Base-by-base conservation (phyloP, 106 monocot genomes). In the Dactylorhiza incarnata region DNA sequence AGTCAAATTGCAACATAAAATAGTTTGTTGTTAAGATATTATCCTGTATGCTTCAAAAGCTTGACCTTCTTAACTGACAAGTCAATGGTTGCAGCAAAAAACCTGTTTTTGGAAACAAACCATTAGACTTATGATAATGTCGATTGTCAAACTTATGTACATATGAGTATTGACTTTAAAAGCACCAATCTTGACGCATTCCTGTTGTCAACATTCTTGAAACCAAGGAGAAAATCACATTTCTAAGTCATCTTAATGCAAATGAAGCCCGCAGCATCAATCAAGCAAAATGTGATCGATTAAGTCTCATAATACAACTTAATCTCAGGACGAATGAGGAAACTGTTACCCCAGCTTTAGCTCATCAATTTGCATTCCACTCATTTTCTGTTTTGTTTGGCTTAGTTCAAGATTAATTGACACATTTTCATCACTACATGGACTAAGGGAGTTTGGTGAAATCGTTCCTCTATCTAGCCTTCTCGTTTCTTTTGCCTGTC, bases 381-480 rank as follows among this genome's bases (percentile, higher is more conserved):
- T 59, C 58, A 48, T 76, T 72, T 82, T 76, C 46, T 84, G 78
- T 17, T 83, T 82, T 51, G 86, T 80, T 24, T 75, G 84, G 62
- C 82, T 82, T 56, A 90, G 68, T 75, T 83, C 82, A 49, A 86
- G 89, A 37, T 84, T 54, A 50, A 84, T 67, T 10, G 82, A 77
- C 7, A 67, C 26, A n/a, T 29, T 29, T 55, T 50, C 71, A 23
- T 58, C 51, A 77, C 78, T 48, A 74, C 25, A 29, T 58, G 75
- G 47, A 71, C 68, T 55, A 72, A 16, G 1, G 0, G n/a, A 67
- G 23, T 9, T 25, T 4, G 46, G 66, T 29, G 66, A 67, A 14
- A 45, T 78, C 67, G 49, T 29, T 54, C 53, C 74, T 75, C 50
- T 70, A 72, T 77, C 75, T 4, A 63, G n/a, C 13, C n/a, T 81